Conservation (phyloP, 345 rosid genomes). For the Erodium maritimum region DNA sequence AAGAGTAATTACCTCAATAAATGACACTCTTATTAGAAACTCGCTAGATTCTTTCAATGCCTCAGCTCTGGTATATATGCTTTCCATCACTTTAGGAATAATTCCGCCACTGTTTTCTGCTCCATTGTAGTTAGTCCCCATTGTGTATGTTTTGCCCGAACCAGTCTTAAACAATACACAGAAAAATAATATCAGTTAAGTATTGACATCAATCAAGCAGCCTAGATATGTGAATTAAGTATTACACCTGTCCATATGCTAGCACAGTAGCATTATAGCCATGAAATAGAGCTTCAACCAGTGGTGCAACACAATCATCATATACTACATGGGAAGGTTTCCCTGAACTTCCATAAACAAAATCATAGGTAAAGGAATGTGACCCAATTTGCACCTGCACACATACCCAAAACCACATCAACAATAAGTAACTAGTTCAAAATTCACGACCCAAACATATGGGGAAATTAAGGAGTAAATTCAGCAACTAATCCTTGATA, state of each 20-base stretch:
- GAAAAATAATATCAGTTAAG: constrained; percentile 1
- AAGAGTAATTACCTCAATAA: constrained; percentile 58
- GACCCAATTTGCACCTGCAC: constrained; percentile 78
- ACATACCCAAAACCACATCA: not conserved
- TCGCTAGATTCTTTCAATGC: constrained; percentile 35
- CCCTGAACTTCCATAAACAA: constrained; percentile 47
- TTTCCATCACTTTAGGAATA: constrained; percentile 82
- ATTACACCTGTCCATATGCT: constrained; percentile 88
- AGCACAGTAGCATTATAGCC: constrained; percentile 95
- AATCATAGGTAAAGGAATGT: constrained; percentile 75
- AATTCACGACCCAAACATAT: not conserved
- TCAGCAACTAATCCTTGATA: too few species aligned
- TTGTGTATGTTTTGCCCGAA: constrained; percentile 87
- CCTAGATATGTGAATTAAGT: not conserved
- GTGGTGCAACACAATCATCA: constrained; percentile 68
- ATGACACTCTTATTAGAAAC: constrained; percentile 73
- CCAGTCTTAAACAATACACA: constrained; percentile 45
- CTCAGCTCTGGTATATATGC: constrained; percentile 47
- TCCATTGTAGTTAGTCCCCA: constrained; percentile 83
- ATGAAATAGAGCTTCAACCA: constrained; percentile 70
- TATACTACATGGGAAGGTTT: constrained; percentile 39
- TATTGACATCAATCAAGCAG: not conserved
- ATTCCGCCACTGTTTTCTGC: constrained; percentile 49
- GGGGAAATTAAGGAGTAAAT: too few species aligned
- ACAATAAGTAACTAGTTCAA: not conserved